Conservation (phyloP, 2,329 filamentous ascomycete species). For the Beauveria sp. region DNA sequence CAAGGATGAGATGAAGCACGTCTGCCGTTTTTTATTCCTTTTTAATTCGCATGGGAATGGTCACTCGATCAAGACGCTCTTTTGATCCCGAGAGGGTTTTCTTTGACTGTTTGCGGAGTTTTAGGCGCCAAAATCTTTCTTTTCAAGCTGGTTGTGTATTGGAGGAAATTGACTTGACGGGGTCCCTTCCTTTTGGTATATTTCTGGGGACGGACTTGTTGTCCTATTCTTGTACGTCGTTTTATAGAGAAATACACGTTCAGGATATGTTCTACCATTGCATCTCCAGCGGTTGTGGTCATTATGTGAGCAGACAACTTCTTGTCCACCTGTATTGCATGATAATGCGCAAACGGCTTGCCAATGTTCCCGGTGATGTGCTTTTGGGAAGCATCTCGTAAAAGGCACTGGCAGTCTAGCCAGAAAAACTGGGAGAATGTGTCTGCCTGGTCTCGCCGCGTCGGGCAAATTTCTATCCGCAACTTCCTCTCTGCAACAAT, state of each 20-base stretch:
- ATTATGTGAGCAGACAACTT: neutral
- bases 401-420: too few species aligned
- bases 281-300: neutral
- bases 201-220: neutral
- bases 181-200: neutral
- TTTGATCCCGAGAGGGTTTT: neutral
- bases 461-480: too few species aligned
- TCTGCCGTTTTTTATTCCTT: neutral
- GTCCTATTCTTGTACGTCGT: neutral
- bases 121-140: neutral
- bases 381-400: too few species aligned
- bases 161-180: neutral
- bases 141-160: neutral
- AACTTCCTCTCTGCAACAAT: too few species aligned
- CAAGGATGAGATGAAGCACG: neutral
- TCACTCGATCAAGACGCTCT: slow-evolving; percentile 2
- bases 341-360: too few species aligned
- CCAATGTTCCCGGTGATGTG: too few species aligned
- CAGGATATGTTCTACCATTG: neutral
- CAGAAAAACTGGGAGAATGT: too few species aligned
- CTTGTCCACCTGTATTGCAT: neutral
- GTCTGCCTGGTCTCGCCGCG: too few species aligned
- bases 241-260: neutral
- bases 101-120: neutral
- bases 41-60: neutral